These are phyloP conservation scores for Mycena albidolilacea DNA, from an alignment of 768 basidiomycete species.

Conservation along the genomic window DNA sequence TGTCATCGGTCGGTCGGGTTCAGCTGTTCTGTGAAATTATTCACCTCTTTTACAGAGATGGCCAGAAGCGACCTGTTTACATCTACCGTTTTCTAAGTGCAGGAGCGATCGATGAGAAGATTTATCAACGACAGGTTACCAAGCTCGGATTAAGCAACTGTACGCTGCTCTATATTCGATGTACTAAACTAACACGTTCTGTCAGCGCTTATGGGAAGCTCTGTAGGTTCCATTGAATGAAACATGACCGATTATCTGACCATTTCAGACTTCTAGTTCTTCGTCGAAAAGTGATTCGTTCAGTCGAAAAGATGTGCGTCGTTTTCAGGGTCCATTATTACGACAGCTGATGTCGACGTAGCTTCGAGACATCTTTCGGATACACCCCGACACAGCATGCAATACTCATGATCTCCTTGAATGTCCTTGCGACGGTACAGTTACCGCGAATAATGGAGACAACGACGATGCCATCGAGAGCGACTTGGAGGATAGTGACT, in stretches of 20 bases:
- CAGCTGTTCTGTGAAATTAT: background rate
- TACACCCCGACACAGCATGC: conserved; percentile 83
- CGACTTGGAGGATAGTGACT: conserved; percentile 45
- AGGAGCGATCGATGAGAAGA: conserved; percentile 95
- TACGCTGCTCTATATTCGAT: conserved; percentile 43
- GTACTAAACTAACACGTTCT: background rate
- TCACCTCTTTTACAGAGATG: conserved; percentile 72
- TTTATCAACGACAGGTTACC: conserved; percentile 94
- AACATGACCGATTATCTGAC: background rate
- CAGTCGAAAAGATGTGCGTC: conserved; percentile 83
- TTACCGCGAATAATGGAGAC: conserved; percentile 47
- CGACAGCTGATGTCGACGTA: conserved; percentile 49
- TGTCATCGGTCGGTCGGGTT: conserved; percentile 80
- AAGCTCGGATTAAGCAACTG: conserved; percentile 93
- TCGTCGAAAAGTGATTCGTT: conserved; percentile 88
- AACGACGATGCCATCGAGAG: conserved; percentile 46
- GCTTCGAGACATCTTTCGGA: conserved; percentile 94
- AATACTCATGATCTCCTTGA: conserved; percentile 94
- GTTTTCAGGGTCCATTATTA: background rate
- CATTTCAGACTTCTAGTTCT: conserved; percentile 49
- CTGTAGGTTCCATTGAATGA: conserved; percentile 18
- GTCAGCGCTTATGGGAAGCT: conserved; percentile 76
- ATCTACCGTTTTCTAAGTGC: conserved; percentile 86
- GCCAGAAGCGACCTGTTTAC: conserved; percentile 92
- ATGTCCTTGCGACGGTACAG: conserved; percentile 75